Base-by-base conservation (phyloP, 495 filamentous ascomycete species). In the Penicillium waksmanii region DNA sequence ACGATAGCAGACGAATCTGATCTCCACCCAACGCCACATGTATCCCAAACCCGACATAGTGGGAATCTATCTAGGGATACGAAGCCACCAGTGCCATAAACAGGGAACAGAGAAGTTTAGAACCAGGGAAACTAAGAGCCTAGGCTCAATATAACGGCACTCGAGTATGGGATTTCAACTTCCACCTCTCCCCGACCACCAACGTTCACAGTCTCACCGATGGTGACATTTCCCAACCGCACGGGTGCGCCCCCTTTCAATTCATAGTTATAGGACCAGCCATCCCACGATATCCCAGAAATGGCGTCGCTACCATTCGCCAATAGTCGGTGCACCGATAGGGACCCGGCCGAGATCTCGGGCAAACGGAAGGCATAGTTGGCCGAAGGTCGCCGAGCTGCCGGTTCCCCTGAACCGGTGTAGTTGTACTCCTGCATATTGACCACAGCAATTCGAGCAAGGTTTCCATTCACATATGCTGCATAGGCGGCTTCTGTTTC, bases 281-380 rank as follows among this genome's bases (percentile, higher is more conserved):
- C 86, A 66, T 88, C 83, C 73, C 77, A 89, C 5, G 83, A 82
- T 17, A 88, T 79, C 2, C 84, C 84, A 5, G 80, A 81, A 19
- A 87, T 80, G 9, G 85, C 84, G 72, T 90, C 83, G 55, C 81
- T 87, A 0, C 86, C 85, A 66, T 87, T 87, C 6, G 87, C 87
- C 53, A 72, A 65, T 40, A 89, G 61, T 51, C 85, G 68, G 42
- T 79, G 72, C 47, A 87, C 75, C 0, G 60, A 60, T 19, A 70
- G 75, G 5, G 54, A 51, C 15, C 23, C 54, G 15, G 34, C 52
- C 34, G 47, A 40, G 27, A 44, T 60, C 13, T 60, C 54, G 27
- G 78, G 72, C 25, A 80, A 48, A 23, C 65, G 68, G 60, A 89
- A 84, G 3, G 59, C 66, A 58, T 86, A 88, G 12, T 61, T 76